Base-by-base conservation (phyloP, 768 basidiomycete species). In the Rhodotorula diobovata region DNA sequence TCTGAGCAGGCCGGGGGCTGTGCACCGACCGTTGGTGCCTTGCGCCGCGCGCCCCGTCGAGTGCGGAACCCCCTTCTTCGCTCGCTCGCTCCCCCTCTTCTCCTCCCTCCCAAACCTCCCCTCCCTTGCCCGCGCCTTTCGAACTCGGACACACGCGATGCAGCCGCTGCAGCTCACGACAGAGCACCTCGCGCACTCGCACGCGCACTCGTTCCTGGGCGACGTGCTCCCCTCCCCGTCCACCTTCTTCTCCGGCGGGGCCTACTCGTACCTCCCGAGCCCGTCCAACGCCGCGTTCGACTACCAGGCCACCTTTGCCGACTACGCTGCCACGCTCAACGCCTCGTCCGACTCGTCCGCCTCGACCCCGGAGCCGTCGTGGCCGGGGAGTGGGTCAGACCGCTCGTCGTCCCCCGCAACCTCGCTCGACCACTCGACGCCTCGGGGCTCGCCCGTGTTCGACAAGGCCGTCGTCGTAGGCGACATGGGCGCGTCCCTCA, bases 141-240 rank as follows among this genome's bases (percentile, higher is more conserved):
- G 2, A 10, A 32, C 28, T 4, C 43, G 16, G 35, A 21, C 46
- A 15, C 46, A 20, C 14, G 28, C 51, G 21, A 70, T 70, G 69
- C 16, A 65, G 23, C 12, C 59, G 1, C 69, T 70, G n/a, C 54
- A 53, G 21, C 60, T 61, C 43, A 32, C n/a, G 23, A 65, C 59
- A 35, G 35, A 37, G 51, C 50, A 60, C 45, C 54, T 64, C 16
- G 30, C 63, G 21, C 32, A 28, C 41, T 8, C 15, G 28, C 4
- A 23, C 37, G 39, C 16, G 30, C 43, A 54, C 21, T 63, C 60
- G 28, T 57, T 59, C n/a, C n/a, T n/a, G n/a, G n/a, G n/a, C n/a
- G n/a, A n/a, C 30, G 54, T 59, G 14, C 63, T 70, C 43, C 63
- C 59, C 53, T 60, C 69, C 25, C 62, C 59, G 34, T 61, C 63